Evolutionary conservation across 257 asterid genomes (phyloP).

Genomic region (Gardenia jasminoides): DNA sequence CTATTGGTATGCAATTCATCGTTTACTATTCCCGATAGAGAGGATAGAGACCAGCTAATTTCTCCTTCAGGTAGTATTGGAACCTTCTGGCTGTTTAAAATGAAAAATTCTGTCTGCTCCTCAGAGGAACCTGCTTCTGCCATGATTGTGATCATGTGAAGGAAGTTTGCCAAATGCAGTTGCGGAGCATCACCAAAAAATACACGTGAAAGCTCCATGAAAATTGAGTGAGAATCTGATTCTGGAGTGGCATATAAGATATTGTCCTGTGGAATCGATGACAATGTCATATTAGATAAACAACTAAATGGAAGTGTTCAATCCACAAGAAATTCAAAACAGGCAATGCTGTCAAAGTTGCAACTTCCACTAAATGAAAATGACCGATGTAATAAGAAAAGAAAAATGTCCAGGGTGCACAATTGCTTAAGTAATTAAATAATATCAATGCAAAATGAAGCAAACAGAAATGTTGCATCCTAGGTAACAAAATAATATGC

Average conservation of each 20-base stretch:
- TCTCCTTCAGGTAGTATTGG: slow-evolving; percentile 69
- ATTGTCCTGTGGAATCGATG: slow-evolving; percentile 48
- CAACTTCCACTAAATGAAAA: background rate
- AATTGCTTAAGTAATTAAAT: background rate
- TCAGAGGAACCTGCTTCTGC: slow-evolving; percentile 76
- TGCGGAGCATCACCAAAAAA: slow-evolving; percentile 55
- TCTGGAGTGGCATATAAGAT: slow-evolving; percentile 59
- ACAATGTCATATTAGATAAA: background rate
- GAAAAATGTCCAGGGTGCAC: background rate
- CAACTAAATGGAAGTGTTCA: background rate
- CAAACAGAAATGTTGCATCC: background rate
- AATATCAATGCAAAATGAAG: background rate
- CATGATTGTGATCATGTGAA: slow-evolving; percentile 82
- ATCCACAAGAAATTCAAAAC: background rate
- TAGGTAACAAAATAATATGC: background rate
- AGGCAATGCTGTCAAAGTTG: too few relatives aligned
- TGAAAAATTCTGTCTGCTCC: slow-evolving; percentile 80
- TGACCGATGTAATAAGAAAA: too few relatives aligned
- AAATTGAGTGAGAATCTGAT: slow-evolving; percentile 68
- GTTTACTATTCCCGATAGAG: slow-evolving; percentile 34
- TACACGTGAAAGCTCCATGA: slow-evolving; percentile 69
- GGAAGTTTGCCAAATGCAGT: slow-evolving; percentile 86
- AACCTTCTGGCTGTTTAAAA: slow-evolving; percentile 76
- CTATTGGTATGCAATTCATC: slow-evolving; percentile 11
- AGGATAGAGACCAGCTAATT: slow-evolving; percentile 59